A percentile compares a stretch with the other conserved stretches of the same genome.
Conservation (phyloP, 2,329 filamentous ascomycete species). For the Fusarium drepaniforme region DNA sequence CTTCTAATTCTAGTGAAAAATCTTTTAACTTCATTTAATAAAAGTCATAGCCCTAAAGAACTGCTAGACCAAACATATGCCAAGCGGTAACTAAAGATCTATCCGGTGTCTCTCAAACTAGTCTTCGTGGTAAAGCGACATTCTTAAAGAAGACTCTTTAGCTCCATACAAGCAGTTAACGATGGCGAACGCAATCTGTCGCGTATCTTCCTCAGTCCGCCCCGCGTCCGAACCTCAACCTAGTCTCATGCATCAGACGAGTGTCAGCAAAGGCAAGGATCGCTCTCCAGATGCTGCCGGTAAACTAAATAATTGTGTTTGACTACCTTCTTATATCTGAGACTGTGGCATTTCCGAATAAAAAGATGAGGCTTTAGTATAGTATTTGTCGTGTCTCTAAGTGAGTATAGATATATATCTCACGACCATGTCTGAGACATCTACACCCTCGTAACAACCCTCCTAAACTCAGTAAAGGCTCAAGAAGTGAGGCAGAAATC, state of each 20-base stretch:
- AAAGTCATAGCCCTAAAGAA: too few species aligned
- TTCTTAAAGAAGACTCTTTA: neutral
- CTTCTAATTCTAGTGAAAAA: neutral
- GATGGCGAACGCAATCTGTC: neutral
- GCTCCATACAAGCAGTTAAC: rapidly evolving
- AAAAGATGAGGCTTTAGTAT: neutral
- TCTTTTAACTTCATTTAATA: neutral
- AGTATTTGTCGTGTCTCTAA: neutral
- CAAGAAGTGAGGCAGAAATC: neutral
- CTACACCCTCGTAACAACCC: neutral
- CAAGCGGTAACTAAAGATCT: neutral
- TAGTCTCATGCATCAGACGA: neutral
- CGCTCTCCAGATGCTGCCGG: neutral
- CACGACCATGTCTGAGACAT: neutral
- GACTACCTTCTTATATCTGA: neutral
- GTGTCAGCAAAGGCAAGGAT: neutral
- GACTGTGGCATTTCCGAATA: neutral
- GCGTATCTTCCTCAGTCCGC: neutral
- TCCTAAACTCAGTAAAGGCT: neutral
- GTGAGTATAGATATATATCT: neutral
- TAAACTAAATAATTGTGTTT: neutral
- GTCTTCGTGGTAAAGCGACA: neutral
- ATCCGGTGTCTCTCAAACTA: neutral
- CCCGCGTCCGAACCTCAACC: neutral
- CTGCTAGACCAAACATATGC: neutral